These are phyloP conservation scores for Stagonosporopsis vannaccii DNA, from an alignment of 2,329 filamentous ascomycete species.

Conservation along the genomic window DNA sequence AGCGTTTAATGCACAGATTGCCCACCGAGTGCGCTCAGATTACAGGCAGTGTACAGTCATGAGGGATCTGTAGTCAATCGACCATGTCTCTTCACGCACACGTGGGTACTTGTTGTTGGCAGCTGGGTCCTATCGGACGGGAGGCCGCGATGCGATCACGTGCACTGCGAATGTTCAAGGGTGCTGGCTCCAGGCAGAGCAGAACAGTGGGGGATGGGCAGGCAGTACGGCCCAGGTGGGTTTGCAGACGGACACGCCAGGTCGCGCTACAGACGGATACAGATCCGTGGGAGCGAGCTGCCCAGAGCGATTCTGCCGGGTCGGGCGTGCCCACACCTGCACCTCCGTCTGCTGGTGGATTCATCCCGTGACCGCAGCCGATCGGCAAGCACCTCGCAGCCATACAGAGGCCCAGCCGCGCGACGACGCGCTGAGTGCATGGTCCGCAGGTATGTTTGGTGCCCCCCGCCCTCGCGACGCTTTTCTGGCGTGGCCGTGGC, in stretches of 20 bases:
- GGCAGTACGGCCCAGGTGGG: too few species aligned
- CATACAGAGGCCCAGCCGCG: slow-evolving; percentile 42
- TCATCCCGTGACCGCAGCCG: slow-evolving; percentile 23
- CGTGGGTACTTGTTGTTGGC: not conserved
- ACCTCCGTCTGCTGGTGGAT: slow-evolving; percentile 27
- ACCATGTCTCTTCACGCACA: not conserved
- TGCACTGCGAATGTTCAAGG: not conserved
- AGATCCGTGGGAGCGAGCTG: too few species aligned
- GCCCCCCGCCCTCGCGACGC: not conserved
- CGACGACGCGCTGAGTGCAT: slow-evolving; percentile 52
- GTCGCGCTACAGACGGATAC: too few species aligned
- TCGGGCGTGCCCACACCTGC: slow-evolving; percentile 31
- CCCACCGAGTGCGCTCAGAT: not conserved
- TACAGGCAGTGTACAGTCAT: not conserved
- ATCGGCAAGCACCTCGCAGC: slow-evolving; percentile 50
- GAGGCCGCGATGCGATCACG: not conserved
- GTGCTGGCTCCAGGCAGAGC: not conserved
- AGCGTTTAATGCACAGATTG: slow-evolving; percentile 21
- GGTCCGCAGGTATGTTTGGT: slow-evolving; percentile 45
- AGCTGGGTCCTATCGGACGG: too few species aligned
- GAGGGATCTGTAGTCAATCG: not conserved
- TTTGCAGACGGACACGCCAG: not conserved
- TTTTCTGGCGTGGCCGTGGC: not conserved
- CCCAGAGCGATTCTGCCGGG: slow-evolving; percentile 23
- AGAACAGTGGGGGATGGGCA: slow-evolving; percentile 12